A percentile compares a stretch with the other conserved stretches of the same genome.
Evolutionary conservation across 148 eudicot species (phyloP).

Genomic region (Cornus kousa): DNA sequence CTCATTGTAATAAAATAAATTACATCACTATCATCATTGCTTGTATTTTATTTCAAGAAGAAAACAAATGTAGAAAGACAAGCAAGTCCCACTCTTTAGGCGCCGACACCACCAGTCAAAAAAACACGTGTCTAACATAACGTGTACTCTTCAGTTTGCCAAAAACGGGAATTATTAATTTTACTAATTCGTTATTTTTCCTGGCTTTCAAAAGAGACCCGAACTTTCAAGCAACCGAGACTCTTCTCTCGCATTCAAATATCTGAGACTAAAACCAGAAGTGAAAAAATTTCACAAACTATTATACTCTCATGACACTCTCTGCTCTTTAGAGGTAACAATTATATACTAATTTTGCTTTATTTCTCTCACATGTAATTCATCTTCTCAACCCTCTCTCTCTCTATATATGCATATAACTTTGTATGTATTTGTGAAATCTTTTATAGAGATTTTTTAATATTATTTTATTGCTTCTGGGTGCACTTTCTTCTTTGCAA

Average conservation of each 20-base stretch:
- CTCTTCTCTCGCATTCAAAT: background rate
- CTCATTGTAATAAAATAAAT: too few relatives aligned
- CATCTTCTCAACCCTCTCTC: background rate
- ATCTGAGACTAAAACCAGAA: background rate
- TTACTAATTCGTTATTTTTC: background rate
- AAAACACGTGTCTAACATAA: background rate
- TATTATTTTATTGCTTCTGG: background rate
- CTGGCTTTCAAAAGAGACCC: background rate
- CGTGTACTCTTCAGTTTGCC: too few relatives aligned
- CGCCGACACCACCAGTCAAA: too few relatives aligned
- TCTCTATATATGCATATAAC: background rate
- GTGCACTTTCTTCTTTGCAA: background rate
- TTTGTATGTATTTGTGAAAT: background rate
- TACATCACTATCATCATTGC: too few relatives aligned
- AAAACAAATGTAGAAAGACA: too few relatives aligned
- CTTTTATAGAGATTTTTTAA: background rate
- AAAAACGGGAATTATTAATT: background rate
- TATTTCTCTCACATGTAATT: background rate
- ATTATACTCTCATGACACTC: background rate
- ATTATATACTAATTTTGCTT: background rate
- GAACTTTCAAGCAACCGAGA: constrained; percentile 6
- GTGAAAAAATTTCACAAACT: background rate
- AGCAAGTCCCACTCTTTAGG: too few relatives aligned
- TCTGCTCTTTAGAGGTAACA: constrained; percentile 7
- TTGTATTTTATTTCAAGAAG: too few relatives aligned